Evolutionary conservation across 768 basidiomycete species (phyloP), one percentile per base, ranked within the genome.

Genomic region (Cyathus striatus): DNA sequence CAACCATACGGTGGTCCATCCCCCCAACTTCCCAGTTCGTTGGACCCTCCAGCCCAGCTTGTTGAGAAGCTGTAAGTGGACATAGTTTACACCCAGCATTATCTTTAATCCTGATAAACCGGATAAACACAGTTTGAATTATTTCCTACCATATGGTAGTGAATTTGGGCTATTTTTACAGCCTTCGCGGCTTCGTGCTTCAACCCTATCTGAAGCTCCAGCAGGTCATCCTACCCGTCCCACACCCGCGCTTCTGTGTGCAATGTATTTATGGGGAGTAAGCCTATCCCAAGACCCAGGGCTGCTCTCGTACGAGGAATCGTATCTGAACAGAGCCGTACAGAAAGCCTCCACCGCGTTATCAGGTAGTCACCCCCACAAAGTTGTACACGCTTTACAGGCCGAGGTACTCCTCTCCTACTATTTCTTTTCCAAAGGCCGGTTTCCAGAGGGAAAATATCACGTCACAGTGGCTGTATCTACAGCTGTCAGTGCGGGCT

Each of bases 111-210:
- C 26, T 32, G 41, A 42, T 54, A 20, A 52, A 36, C 17, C 16
- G 9, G 32, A 23, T 9, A 46, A 3, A 36, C 40, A 6, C 35
- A 70, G 68, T 12, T 44, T 68, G 33, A 55, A 62, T 33, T 50
- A 30, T 2, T 76, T 86, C 52, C 51, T 78, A 3, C 63, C 68
- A n/a, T 65, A 75, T 47, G 65, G 71, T 0, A 61, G 66, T 7
- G 70, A 77, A 38, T 59, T 81, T 32, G 79, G 78, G 0, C 75
- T 85, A 44, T 86, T 83, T 56, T 64, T 86, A 24, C 60, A 79
- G 48, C 35, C 61, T 3, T 49, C 60, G 4, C 71, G 78, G 3
- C 77, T 85, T 43, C 63, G 66, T 4, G 54, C 64, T 30, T 61
- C 55, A 30, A 62, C 56, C 18, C 52, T 68, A 6, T 58, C 64